phyloP scores from a whole-genome alignment of 306 rosid species.

The cucumber (Cucumis sativus) region DNA sequence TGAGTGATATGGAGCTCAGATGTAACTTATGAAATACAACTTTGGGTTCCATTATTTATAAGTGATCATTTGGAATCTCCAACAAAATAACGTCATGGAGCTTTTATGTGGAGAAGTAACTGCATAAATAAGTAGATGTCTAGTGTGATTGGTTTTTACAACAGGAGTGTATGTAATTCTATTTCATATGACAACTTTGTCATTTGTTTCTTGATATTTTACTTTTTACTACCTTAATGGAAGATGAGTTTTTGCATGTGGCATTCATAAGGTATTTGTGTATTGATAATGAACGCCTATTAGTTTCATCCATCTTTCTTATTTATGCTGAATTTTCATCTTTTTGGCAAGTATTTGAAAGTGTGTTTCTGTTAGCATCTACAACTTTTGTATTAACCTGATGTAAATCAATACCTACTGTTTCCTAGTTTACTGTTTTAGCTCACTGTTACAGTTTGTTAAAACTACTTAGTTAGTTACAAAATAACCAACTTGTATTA shows the following conservation, averaged over 20 bases:
- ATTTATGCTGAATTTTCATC: neutral
- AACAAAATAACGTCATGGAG: neutral
- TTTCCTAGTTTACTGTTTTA: no score
- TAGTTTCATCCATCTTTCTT: neutral
- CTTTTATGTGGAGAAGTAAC: neutral
- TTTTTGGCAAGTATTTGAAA: neutral
- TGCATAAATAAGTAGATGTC: neutral
- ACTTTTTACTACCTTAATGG: neutral
- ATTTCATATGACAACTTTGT: neutral
- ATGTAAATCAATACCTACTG: no score
- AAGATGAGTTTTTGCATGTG: neutral
- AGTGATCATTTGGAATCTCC: neutral
- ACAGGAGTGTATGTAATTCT: neutral
- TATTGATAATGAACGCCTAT: neutral
- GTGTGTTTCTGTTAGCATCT: neutral
- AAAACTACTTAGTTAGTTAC: no score
- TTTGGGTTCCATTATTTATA: neutral
- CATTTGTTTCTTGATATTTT: neutral
- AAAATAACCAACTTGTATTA: no score
- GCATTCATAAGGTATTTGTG: neutral
- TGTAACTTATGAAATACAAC: neutral
- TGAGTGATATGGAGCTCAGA: neutral
- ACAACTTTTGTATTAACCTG: neutral
- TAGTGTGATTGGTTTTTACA: neutral
- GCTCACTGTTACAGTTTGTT: no score